Base-by-base conservation (phyloP, 1,139 yeast species). In the Kurtzmaniella quercitrusa region DNA sequence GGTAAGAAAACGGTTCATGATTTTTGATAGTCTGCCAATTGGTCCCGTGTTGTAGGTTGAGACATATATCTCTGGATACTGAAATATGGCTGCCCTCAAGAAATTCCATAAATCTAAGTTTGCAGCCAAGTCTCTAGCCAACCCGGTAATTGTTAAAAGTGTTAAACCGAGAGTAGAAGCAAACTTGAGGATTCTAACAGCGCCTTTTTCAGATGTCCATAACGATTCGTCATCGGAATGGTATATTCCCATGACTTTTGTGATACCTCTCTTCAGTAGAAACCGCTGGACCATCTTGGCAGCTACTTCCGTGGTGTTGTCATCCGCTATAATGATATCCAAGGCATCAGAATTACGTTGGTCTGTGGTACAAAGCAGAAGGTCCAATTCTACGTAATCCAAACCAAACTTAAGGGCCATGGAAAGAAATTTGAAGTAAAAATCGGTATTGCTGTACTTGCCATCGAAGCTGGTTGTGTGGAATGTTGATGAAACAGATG, bases 201-300 rank as follows among this genome's bases (percentile, higher is more conserved):
- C 48, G 9, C 46, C 50, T 16, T 42, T 33, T 14, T 45, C 29
- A 3, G 50, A 42, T 11, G 42, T 43, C 54, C 54, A 51, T 37
- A 51, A 48, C 16, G 46, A 43, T 9, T 29, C 24, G 16, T 41
- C 36, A 3, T 43, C 36, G 2, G 51, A 46, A 25, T 41, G 29
- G 31, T 41, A 51, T 11, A 44, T 33, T 2, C 55, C 53, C 12
- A 51, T 44, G 11, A 51, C 44, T 19, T 39, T 42, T 8, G 53
- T 51, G 24, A 38, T 41, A 15, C 51, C 48, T 25, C 42, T 41
- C 17, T 39, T 44, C 10, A 37, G 18, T 24, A 43, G 33, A 17
- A 48, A 41, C 18, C 36, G 36, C 23, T 44, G 42, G 17, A 33
- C 40, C 34, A 48, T 34, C 18, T 41, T 37, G n/a, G 18, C 31